phyloP scores from a whole-genome alignment of 2,329 filamentous ascomycete species.

The Neopestalotiopsis rosae region DNA sequence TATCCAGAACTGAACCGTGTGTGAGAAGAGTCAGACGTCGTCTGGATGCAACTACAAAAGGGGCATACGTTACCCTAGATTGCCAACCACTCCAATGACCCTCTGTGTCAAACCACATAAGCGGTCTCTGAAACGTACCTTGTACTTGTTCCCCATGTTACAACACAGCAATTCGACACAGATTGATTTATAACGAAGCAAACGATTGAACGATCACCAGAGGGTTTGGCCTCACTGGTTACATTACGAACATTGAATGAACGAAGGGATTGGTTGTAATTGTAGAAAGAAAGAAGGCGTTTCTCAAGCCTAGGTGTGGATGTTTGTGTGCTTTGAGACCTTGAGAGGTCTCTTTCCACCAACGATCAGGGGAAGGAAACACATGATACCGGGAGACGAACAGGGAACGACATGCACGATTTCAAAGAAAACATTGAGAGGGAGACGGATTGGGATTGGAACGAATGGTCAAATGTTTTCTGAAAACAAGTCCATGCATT shows the following conservation, averaged over 20 bases:
- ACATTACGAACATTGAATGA: neutral
- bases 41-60: neutral
- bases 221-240: neutral
- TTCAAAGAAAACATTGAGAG: neutral
- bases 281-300: neutral
- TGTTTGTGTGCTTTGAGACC: neutral
- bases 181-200: neutral
- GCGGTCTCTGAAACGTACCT: neutral
- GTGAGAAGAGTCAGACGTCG: constrained; percentile 2
- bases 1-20: constrained; percentile 9
- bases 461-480: neutral
- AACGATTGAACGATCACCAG: neutral
- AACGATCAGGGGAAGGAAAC: neutral
- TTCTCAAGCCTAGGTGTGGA: neutral
- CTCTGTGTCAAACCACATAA: neutral
- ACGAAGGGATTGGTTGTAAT: neutral
- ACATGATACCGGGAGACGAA: neutral
- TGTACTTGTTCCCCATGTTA: neutral
- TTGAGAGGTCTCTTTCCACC: neutral
- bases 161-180: neutral
- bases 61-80: neutral
- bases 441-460: neutral
- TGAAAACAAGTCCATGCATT: neutral
- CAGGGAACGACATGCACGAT: neutral
- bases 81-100: neutral